Conservation (phyloP, 148 eudicot species). For the Camellia sinensis region DNA sequence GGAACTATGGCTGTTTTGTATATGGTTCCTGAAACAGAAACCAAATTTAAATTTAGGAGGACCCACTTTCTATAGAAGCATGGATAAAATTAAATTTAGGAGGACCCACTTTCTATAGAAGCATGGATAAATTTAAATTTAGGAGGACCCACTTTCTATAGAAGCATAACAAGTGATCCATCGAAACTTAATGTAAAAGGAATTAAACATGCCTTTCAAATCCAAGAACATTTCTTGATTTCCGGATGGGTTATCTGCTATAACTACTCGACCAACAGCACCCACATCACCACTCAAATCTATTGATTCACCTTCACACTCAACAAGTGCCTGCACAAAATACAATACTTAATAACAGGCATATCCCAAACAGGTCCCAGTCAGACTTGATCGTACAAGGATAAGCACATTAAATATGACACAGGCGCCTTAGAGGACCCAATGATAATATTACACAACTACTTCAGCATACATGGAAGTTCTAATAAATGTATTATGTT, state of each 20-base stretch:
- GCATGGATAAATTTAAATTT: no score
- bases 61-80: not conserved
- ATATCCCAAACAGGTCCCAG: not conserved
- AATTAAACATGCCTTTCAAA: slow-evolving; percentile 61
- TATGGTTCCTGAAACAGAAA: slow-evolving; percentile 75
- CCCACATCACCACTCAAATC: slow-evolving; percentile 99
- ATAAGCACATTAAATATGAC: not conserved
- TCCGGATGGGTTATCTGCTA: slow-evolving; percentile 59
- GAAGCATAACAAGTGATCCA: not conserved
- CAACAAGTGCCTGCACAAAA: slow-evolving; percentile 80
- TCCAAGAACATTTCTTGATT: slow-evolving; percentile 73
- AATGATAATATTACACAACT: not conserved
- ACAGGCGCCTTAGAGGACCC: not conserved
- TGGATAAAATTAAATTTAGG: not conserved
- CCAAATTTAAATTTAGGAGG: slow-evolving; percentile 11
- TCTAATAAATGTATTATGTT: not conserved
- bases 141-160: slow-evolving; percentile 1
- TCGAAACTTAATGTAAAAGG: not conserved
- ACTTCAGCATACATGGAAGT: not conserved
- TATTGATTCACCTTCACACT: slow-evolving; percentile 96
- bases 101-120: not conserved
- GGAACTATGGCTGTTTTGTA: slow-evolving; percentile 86
- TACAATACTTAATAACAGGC: slow-evolving; percentile 3
- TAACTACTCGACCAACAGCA: slow-evolving; percentile 84
- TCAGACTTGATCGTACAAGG: not conserved